These are phyloP conservation scores for Gloeopeniophorella convolvens DNA, from an alignment of 768 basidiomycete species.

Conservation along the genomic window DNA sequence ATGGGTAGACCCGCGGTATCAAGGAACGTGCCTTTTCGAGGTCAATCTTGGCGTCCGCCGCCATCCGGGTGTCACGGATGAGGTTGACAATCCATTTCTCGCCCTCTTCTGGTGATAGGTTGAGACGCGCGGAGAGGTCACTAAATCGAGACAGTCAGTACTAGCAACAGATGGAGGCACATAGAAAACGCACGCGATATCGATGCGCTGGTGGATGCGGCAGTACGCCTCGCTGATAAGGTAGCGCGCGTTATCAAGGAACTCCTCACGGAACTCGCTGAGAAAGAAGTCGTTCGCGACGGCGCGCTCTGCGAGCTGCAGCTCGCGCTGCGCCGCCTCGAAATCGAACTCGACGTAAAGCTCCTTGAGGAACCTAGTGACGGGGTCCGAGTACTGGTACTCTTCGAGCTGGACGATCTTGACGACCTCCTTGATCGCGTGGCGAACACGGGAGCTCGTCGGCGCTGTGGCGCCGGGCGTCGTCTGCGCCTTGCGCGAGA, in stretches of 20 bases:
- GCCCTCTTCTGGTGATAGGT: slow-evolving; percentile 90
- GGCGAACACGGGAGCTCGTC: slow-evolving; percentile 66
- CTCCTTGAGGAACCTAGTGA: slow-evolving; percentile 90
- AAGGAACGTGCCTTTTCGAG: slow-evolving; percentile 68
- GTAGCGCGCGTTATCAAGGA: slow-evolving; percentile 94
- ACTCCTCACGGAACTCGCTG: slow-evolving; percentile 83
- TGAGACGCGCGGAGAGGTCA: slow-evolving; percentile 88
- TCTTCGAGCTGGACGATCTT: slow-evolving; percentile 93
- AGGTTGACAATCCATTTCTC: slow-evolving; percentile 99
- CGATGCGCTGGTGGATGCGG: slow-evolving; percentile 90
- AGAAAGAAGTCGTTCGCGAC: slow-evolving; percentile 94
- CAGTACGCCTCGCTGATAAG: slow-evolving; percentile 97
- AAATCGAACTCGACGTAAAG: slow-evolving; percentile 96
- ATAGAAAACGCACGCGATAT: slow-evolving; percentile 57
- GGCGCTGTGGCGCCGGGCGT: slow-evolving; percentile 37
- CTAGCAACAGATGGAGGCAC: neutral
- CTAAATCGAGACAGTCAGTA: slow-evolving; percentile 32
- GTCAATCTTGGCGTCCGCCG: slow-evolving; percentile 96
- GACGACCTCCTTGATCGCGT: slow-evolving; percentile 87
- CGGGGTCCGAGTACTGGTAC: slow-evolving; percentile 92
- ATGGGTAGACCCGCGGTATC: neutral
- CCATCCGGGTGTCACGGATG: slow-evolving; percentile 95
- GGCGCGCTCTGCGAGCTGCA: slow-evolving; percentile 72
- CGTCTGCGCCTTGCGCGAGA: slow-evolving; percentile 73
- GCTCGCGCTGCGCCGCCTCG: slow-evolving; percentile 82